phyloP scores from a whole-genome alignment of 2,329 filamentous ascomycete species.

The Elsinoe arachidis region DNA sequence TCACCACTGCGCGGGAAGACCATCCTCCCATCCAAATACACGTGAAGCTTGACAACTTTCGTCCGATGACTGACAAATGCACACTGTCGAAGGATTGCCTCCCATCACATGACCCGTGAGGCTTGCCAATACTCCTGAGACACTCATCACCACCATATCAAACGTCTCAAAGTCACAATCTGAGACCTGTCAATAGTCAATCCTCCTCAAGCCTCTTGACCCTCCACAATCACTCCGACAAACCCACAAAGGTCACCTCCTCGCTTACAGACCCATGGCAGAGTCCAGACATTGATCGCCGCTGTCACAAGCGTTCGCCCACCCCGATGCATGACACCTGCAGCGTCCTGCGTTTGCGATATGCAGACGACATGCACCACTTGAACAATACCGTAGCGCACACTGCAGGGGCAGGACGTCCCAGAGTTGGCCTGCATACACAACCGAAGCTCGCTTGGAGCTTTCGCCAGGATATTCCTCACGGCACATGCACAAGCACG shows the following conservation, averaged over 20 bases:
- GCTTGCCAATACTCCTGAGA: constrained; percentile 1
- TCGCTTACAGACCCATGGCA: constrained; percentile 10
- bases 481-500: too few species aligned
- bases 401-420: background rate
- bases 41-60: too few species aligned
- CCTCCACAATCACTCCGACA: background rate
- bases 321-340: constrained; percentile 5
- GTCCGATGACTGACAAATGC: too few species aligned
- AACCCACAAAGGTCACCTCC: background rate
- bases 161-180: background rate
- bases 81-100: background rate
- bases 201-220: background rate
- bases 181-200: constrained; percentile 12
- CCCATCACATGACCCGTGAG: constrained; percentile 5
- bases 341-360: background rate
- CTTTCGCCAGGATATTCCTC: background rate
- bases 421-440: background rate
- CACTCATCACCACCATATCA: background rate
- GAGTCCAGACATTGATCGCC: constrained; percentile 7
- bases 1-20: too few species aligned
- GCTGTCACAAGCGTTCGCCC: constrained; percentile 8
- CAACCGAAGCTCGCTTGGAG: background rate
- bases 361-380: background rate
- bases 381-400: background rate
- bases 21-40: too few species aligned